Evolutionary conservation across 2,329 filamentous ascomycete genomes (phyloP).

Genomic region (Akanthomyces dipterigenus): DNA sequence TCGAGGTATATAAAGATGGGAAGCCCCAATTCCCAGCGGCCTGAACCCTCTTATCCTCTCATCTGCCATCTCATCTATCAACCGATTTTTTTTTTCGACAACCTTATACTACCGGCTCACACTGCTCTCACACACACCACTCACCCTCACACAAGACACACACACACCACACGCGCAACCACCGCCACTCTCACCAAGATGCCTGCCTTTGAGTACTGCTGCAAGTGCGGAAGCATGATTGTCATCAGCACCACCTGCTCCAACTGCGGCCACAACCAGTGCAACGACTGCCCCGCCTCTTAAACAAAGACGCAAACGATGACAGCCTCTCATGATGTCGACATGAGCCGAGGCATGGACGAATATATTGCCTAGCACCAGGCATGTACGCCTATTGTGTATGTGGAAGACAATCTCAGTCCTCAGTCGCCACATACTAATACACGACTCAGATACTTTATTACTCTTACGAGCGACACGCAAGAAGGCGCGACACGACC

Average conservation of each 20-base stretch:
- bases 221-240: slow-evolving; percentile 48
- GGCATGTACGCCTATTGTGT: slow-evolving; percentile 13
- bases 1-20: slow-evolving; percentile 7
- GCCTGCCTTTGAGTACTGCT: slow-evolving; percentile 46
- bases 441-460: not conserved
- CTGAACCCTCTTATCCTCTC: not conserved
- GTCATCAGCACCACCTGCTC: slow-evolving; percentile 50
- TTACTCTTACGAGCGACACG: slow-evolving; percentile 1
- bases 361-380: not conserved
- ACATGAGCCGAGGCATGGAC: slow-evolving; percentile 1
- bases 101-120: not conserved
- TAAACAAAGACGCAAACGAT: slow-evolving; percentile 16
- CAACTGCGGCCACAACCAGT: slow-evolving; percentile 44
- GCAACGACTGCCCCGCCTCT: slow-evolving; percentile 36
- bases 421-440: not conserved
- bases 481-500: slow-evolving; percentile 5
- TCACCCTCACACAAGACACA: slow-evolving; percentile 12
- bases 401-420: not conserved
- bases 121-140: not conserved
- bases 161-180: not conserved
- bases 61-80: not conserved
- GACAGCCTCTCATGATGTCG: slow-evolving; percentile 5
- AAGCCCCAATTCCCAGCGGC: not conserved
- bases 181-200: slow-evolving; percentile 23
- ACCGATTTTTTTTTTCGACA: not conserved